Evolutionary conservation across 1,139 yeast species (phyloP).

Genomic region (Geotrichum histeridarum): DNA sequence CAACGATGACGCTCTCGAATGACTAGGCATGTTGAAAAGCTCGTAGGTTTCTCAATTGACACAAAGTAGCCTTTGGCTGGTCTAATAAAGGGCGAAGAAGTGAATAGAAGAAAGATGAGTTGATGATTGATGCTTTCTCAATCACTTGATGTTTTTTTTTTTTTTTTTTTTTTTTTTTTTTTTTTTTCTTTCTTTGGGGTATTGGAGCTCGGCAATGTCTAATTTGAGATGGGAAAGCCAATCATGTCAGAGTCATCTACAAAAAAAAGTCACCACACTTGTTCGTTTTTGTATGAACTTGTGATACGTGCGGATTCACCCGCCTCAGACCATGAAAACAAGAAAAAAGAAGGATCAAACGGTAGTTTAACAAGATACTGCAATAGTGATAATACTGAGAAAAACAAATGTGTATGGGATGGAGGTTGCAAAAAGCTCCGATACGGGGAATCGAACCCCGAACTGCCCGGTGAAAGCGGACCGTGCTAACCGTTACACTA

Average conservation of each 20-base stretch:
- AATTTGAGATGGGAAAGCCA: not conserved
- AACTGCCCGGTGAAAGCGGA: constrained; percentile 77
- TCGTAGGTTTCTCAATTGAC: not conserved
- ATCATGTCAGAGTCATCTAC: not conserved
- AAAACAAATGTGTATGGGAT: not conserved
- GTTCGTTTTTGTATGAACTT: too few relatives aligned
- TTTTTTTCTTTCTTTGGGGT: not conserved
- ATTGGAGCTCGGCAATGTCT: not conserved
- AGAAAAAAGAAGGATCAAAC: too few relatives aligned
- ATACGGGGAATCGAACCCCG: constrained; percentile 82
- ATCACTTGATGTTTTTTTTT: too few relatives aligned
- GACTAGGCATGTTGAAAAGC: not conserved
- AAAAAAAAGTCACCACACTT: too few relatives aligned
- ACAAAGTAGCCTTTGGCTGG: not conserved
- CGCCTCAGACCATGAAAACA: too few relatives aligned
- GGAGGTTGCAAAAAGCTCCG: constrained; percentile 42
- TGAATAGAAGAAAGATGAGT: not conserved
- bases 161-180: not conserved
- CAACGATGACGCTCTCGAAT: constrained; percentile 9
- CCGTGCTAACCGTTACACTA: constrained; percentile 82
- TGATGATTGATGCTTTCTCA: too few relatives aligned
- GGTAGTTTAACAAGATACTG: too few relatives aligned
- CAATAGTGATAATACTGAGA: not conserved
- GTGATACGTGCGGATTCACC: too few relatives aligned
- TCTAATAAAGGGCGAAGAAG: not conserved